phyloP scores from a whole-genome alignment of 2,329 filamentous ascomycete species.

The Sporothrix sp. region DNA sequence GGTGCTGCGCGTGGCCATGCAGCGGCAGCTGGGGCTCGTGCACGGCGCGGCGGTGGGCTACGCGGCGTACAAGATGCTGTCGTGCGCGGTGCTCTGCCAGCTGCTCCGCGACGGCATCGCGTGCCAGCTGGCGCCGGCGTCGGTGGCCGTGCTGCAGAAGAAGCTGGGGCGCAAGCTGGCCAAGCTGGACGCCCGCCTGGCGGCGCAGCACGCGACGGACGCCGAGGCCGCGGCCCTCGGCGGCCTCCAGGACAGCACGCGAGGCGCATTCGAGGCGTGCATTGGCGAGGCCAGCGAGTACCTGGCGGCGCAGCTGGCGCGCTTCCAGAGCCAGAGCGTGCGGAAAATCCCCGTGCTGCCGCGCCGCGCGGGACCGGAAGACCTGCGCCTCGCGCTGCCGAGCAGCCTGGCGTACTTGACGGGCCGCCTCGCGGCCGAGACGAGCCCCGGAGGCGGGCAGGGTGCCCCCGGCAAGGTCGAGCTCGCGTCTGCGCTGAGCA shows the following conservation, averaged over 20 bases:
- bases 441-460: not conserved
- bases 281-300: conserved; percentile 20
- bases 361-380: conserved; percentile 23
- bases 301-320: conserved; percentile 30
- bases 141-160: conserved; percentile 30
- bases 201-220: accelerated
- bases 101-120: conserved; percentile 33
- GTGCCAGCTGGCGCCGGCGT: conserved; percentile 19
- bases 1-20: conserved; percentile 46
- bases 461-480: too few species aligned
- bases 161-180: conserved; percentile 49
- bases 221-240: conserved; percentile 22
- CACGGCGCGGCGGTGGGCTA: conserved; percentile 34
- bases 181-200: conserved; percentile 37
- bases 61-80: conserved; percentile 47
- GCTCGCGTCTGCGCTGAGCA: too few species aligned
- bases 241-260: not conserved
- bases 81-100: conserved; percentile 37
- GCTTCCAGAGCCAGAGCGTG: conserved; percentile 28
- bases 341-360: conserved; percentile 35
- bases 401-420: conserved; percentile 31
- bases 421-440: conserved; percentile 10
- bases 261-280: not conserved
- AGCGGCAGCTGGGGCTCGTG: conserved; percentile 38
- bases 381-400: conserved; percentile 29